Evolutionary conservation across 2,329 filamentous ascomycete genomes (phyloP).

Genomic region (Penicillium olsonii): DNA sequence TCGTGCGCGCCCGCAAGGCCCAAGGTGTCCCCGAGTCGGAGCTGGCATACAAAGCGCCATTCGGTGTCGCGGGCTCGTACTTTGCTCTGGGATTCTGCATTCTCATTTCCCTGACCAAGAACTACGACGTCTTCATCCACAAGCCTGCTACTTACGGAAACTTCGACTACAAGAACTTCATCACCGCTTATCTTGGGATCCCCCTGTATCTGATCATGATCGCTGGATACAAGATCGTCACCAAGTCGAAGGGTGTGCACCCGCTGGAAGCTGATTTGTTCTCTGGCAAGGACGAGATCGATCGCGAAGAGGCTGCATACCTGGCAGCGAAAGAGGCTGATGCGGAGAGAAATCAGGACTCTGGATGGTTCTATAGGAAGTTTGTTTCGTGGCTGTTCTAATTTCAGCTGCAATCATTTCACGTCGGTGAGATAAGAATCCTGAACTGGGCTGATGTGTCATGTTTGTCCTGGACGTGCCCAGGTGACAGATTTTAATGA

Average conservation of each 20-base stretch:
- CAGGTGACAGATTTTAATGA: too few species aligned
- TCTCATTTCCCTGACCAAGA: constrained; percentile 78
- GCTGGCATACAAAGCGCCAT: constrained; percentile 67
- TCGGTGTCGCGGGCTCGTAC: constrained; percentile 71
- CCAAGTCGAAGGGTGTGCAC: constrained; percentile 56
- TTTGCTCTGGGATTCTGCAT: constrained; percentile 69
- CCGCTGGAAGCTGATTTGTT: constrained; percentile 67
- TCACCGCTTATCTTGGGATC: constrained; percentile 76
- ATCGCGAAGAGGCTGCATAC: constrained; percentile 71
- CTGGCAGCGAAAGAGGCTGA: constrained; percentile 55
- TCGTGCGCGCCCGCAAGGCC: constrained; percentile 62
- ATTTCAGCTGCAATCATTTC: background rate
- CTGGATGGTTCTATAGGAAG: constrained; percentile 57
- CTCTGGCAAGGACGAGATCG: constrained; percentile 71
- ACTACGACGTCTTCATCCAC: constrained; percentile 70
- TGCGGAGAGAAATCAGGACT: constrained; percentile 36
- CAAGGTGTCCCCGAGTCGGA: constrained; percentile 59
- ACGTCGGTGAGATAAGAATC: too few species aligned
- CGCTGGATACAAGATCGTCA: constrained; percentile 65
- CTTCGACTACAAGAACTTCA: constrained; percentile 74
- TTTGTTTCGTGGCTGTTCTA: constrained; percentile 65
- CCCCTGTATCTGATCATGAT: constrained; percentile 71
- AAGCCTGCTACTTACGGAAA: constrained; percentile 47
- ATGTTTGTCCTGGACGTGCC: too few species aligned
- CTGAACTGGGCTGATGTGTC: too few species aligned